These are phyloP conservation scores for Ustilago sp. DNA, from an alignment of 1,284 basidiomycete species.

Conservation along the genomic window DNA sequence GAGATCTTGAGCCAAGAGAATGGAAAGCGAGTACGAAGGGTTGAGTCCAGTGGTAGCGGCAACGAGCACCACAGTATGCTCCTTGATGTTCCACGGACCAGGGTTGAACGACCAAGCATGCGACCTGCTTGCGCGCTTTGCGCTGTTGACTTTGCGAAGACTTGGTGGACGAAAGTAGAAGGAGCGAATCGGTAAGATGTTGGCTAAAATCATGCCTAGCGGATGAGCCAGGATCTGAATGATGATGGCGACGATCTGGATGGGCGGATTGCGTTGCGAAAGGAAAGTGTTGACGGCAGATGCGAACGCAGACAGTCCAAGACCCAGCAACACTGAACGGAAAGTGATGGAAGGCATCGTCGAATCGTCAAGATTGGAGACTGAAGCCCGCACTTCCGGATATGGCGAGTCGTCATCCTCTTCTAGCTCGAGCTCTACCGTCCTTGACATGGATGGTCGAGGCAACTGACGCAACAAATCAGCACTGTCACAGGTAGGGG, in stretches of 20 bases:
- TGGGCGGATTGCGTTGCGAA: conserved; percentile 58
- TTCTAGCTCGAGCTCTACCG: conserved; percentile 45
- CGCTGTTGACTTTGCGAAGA: neutral
- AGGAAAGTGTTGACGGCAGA: conserved; percentile 62
- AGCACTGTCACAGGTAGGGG: conserved; percentile 26
- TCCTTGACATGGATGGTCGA: conserved; percentile 15
- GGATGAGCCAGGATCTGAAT: conserved; percentile 60
- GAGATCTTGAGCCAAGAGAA: conserved; percentile 70
- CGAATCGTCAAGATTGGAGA: conserved; percentile 64
- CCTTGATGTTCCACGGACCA: conserved; percentile 65
- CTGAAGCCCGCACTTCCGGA: conserved; percentile 62
- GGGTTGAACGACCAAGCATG: conserved; percentile 54
- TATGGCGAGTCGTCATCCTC: conserved; percentile 63
- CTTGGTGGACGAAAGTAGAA: conserved; percentile 31
- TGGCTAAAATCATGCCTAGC: conserved; percentile 49
- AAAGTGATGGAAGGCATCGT: conserved; percentile 61
- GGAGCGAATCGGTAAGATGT: conserved; percentile 45
- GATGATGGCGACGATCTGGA: conserved; percentile 54
- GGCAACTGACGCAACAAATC: conserved; percentile 23
- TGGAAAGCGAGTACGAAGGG: conserved; percentile 73
- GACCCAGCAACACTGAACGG: conserved; percentile 58
- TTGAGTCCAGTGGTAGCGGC: conserved; percentile 47
- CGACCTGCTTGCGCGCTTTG: conserved; percentile 1
- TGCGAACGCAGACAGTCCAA: conserved; percentile 50
- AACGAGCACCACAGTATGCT: conserved; percentile 59